Base-by-base conservation (phyloP, 352 stramenopile species). In the Phytophthora nicotianae region DNA sequence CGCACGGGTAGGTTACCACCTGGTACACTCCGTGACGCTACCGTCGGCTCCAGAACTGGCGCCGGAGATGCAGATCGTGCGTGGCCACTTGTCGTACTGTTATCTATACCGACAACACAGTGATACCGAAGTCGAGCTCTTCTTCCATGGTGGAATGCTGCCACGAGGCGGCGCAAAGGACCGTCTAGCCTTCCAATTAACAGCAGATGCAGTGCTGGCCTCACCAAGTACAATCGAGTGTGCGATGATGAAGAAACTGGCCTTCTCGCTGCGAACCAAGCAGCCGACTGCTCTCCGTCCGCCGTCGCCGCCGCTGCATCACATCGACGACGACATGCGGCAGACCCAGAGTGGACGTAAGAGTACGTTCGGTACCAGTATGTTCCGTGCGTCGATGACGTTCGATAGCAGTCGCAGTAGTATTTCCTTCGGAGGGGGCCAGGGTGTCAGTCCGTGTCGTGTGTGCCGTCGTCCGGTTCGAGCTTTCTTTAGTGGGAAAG, bases 171-270 rank as follows among this genome's bases (percentile, higher is more conserved):
- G 71, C 23, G 76, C 71, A 14, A 76, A 76, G 20, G 79, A 89
- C 46, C 73, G 76, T 16, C 35, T 78, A 17, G 68, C 72, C 16
- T 67, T 87, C 38, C 69, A 65, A 13, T 35, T 91, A 27, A 82
- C 70, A 1, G 71, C 80, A 1, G 76, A 89, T 24, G 68, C 77
- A 21, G 65, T 84, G 47, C 45, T 84, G 23, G 65, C 63, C 8
- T 79, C 71, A 4, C 68, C 77, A 10, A 75, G 63, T 38, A 62
- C 59, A 35, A 33, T 81, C 62, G 56, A 91, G 71, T 83, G 74
- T 49, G 77, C 79, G 7, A 75, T 83, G 67, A 86, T 91, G 72
- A 89, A 89, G 66, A 91, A 91, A 55, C 61, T 91, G 41, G 71
- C 78, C 56, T 88, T 83, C 47, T 81, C 74, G 40, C 40, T 88